phyloP scores from a whole-genome alignment of 148 eudicot species.

The Dianthus caryophyllus region DNA sequence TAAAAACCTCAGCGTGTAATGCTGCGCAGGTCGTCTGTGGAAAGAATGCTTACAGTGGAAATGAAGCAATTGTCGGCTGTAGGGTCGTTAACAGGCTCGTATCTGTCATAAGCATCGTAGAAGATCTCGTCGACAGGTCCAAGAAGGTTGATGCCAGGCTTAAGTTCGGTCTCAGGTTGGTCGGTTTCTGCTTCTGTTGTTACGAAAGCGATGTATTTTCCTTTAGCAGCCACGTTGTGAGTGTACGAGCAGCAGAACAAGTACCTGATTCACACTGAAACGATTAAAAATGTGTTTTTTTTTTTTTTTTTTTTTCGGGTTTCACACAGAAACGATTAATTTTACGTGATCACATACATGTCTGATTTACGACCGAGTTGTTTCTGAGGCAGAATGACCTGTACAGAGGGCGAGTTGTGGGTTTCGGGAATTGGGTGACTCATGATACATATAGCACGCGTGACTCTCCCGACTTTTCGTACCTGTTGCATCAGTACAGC shows the following conservation, averaged over 20 bases:
- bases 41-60: constrained; percentile 54
- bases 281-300: not conserved
- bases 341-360: constrained; percentile 50
- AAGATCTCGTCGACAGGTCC: constrained; percentile 87
- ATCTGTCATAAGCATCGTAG: constrained; percentile 85
- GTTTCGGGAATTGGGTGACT: constrained; percentile 91
- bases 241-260: constrained; percentile 92
- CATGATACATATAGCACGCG: constrained; percentile 95
- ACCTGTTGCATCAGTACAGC: constrained; percentile 38
- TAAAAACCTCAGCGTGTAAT: not conserved
- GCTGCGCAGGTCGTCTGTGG: too few species aligned
- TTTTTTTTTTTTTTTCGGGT: too few species aligned
- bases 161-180: constrained; percentile 77
- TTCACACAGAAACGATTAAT: not conserved
- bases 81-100: constrained; percentile 50
- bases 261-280: constrained; percentile 47
- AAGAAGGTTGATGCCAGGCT: constrained; percentile 85
- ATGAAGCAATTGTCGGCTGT: constrained; percentile 71
- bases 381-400: constrained; percentile 91
- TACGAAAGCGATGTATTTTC: constrained; percentile 88
- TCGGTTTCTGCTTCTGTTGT: constrained; percentile 91
- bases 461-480: constrained; percentile 80
- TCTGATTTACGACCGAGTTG: constrained; percentile 93
- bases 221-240: constrained; percentile 92
- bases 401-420: constrained; percentile 82